phyloP scores from a whole-genome alignment of 257 asterid genomes.

The Cynanchum wilfordii region DNA sequence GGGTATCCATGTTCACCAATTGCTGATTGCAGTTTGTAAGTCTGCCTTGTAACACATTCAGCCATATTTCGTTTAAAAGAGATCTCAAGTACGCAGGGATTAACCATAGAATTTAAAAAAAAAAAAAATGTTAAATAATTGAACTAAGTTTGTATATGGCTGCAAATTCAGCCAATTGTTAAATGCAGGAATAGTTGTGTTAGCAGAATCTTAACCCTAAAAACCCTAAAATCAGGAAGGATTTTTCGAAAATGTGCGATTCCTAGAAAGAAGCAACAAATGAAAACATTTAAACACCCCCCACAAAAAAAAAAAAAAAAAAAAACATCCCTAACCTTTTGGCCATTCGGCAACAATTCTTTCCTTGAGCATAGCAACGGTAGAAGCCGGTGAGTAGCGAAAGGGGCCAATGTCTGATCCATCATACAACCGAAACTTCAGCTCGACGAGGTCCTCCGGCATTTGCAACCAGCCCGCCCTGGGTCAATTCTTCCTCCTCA shows the following conservation, averaged over 20 bases:
- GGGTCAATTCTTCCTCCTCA: background rate
- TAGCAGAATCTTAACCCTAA: background rate
- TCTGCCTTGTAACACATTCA: background rate
- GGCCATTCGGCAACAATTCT: constrained; percentile 53
- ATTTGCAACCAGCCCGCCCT: constrained; percentile 24
- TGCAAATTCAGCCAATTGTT: background rate
- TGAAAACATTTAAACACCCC: background rate
- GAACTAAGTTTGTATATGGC: background rate
- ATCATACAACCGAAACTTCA: constrained; percentile 86
- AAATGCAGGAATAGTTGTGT: background rate
- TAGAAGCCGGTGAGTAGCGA: constrained; percentile 79
- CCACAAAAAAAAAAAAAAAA: no score
- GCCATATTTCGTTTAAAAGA: background rate
- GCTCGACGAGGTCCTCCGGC: constrained; percentile 58
- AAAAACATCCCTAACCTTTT: constrained; percentile 28
- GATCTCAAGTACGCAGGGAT: background rate
- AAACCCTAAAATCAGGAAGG: background rate
- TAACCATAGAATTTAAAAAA: background rate
- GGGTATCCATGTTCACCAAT: background rate
- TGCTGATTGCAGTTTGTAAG: background rate
- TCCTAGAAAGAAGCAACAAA: background rate
- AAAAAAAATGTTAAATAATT: background rate
- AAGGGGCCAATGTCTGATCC: constrained; percentile 96
- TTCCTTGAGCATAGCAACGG: constrained; percentile 81
- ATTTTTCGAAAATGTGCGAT: background rate